A percentile compares a stretch with the other conserved stretches of the same genome.
Conservation (phyloP, 75 land plant genomes). For the Selaginella moellendorffii region DNA sequence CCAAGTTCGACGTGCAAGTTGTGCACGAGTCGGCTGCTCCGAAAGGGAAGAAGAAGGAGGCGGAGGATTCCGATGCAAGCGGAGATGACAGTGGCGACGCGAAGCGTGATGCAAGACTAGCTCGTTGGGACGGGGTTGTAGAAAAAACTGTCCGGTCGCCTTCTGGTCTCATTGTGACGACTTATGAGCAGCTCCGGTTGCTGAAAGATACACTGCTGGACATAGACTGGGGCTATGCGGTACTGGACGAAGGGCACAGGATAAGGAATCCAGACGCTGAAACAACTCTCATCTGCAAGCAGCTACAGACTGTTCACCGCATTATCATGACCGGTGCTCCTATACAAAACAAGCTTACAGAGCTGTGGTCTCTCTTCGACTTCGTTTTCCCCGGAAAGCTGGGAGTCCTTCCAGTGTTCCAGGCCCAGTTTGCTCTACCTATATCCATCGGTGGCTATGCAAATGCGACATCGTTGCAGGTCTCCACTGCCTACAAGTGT, state of each 20-base stretch:
- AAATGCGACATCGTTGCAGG: slow-evolving; percentile 93
- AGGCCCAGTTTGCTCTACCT: slow-evolving; percentile 83
- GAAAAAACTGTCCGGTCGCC: slow-evolving; percentile 40
- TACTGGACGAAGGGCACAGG: slow-evolving; percentile 94
- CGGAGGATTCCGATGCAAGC: slow-evolving; percentile 19
- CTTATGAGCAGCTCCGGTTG: slow-evolving; percentile 87
- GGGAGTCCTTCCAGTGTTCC: slow-evolving; percentile 96
- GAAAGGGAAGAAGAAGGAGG: slow-evolving; percentile 15
- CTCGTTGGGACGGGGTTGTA: slow-evolving; percentile 70
- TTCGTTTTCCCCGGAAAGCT: slow-evolving; percentile 97
- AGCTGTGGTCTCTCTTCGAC: slow-evolving; percentile 91
- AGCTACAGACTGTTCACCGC: slow-evolving; percentile 91
- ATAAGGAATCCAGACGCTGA: slow-evolving; percentile 97
- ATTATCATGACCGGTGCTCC: slow-evolving; percentile 98
- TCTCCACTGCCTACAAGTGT: slow-evolving; percentile 93
- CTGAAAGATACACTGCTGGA: slow-evolving; percentile 66
- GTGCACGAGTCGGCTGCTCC: slow-evolving; percentile 74
- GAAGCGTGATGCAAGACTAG: slow-evolving; percentile 29
- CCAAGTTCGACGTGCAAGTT: slow-evolving; percentile 59
- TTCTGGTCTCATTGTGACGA: slow-evolving; percentile 76
- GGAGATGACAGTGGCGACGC: slow-evolving; percentile 6
- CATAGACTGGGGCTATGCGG: slow-evolving; percentile 94
- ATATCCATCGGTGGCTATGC: slow-evolving; percentile 93
- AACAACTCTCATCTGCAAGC: slow-evolving; percentile 82
- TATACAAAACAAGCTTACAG: slow-evolving; percentile 88